Percentiles rank a stretch among this genome's conserved stretches.
Conservation (phyloP, 768 basidiomycete genomes). For the Podaxis carcinomalis region DNA sequence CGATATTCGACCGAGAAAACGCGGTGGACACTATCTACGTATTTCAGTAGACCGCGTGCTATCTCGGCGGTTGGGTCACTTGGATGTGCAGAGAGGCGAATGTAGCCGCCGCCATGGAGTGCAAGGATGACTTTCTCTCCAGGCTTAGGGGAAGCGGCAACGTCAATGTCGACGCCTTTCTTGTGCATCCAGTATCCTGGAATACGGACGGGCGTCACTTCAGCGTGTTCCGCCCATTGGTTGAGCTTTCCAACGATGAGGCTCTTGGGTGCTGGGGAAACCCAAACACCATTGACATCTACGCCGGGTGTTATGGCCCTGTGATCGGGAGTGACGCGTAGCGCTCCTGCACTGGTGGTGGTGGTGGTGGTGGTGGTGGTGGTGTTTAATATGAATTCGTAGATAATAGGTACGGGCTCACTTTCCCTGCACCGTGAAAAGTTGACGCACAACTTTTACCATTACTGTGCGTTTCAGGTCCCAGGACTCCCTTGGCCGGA, state of each 20-base stretch:
- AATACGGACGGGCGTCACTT: conserved; percentile 37
- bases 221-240: conserved; percentile 33
- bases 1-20: conserved; percentile 71
- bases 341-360: conserved; percentile 29
- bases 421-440: conserved; percentile 22
- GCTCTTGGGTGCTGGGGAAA: conserved; percentile 33
- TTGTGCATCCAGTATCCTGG: conserved; percentile 59
- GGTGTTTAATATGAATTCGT: neutral
- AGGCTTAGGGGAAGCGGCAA: conserved; percentile 33
- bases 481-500: conserved; percentile 46
- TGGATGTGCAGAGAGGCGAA: conserved; percentile 54
- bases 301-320: conserved; percentile 35
- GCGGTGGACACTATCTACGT: conserved; percentile 39
- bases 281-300: conserved; percentile 47
- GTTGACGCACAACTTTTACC: conserved; percentile 29
- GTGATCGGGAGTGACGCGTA: conserved; percentile 30
- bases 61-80: conserved; percentile 41
- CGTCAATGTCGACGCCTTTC: conserved; percentile 27
- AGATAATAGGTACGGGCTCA: conserved; percentile 16
- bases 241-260: conserved; percentile 41
- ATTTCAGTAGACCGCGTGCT: conserved; percentile 41
- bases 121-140: conserved; percentile 57
- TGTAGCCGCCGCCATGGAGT: conserved; percentile 64
- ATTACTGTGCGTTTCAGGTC: conserved; percentile 33
- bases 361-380: too few relatives aligned